Evolutionary conservation across 2,329 filamentous ascomycete genomes (phyloP), one percentile per base, ranked within the genome.

Genomic region (Eutypa lata): DNA sequence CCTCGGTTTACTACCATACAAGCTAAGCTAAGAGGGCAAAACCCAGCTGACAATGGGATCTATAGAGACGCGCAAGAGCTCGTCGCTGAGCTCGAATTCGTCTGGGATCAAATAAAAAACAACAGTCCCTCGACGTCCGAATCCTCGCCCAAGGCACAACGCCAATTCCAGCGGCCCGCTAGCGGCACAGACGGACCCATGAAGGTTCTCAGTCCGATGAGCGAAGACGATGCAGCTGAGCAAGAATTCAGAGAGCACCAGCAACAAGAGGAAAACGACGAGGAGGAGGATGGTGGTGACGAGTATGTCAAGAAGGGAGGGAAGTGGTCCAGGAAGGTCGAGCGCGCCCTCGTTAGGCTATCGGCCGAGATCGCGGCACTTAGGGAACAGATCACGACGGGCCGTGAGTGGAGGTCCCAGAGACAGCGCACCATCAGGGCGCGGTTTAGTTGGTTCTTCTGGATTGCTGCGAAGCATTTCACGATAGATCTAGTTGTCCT

Each of bases 101-200:
- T 99, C 38, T 99, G 94, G 94, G 91, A 97, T 62, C 94, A 97
- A 70, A 93, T 99, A 63, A 96, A 94, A 71, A 88, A 88, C 61
- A 97, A 93, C 64, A 83, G 84, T 11, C 84, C 87, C 3, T 74
- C 85, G 18, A 85, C 87, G 37, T 74, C 85, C 38, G 69, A 80
- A 40, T 79, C 81, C 11, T 83, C 79, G 2, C 78, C 80, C n/a
- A 76, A 79, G 58, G 73, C 67, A 55, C 75, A 71, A 45, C 77
- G 73, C 56, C 68, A 62, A 57, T 79, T 79, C 60, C 68, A 76
- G 62, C 69, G 77, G 61, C 73, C 76, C 46, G 49, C 71, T 57
- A 76, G 74, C 61, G 75, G 81, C 49, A 75, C 77, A 59, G 76
- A 81, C 57, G 75, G 75, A 0, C 79, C 82, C 2, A 80, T 91